Base-by-base conservation (phyloP, 208 protist genomes). In the Porcisia deanei region DNA sequence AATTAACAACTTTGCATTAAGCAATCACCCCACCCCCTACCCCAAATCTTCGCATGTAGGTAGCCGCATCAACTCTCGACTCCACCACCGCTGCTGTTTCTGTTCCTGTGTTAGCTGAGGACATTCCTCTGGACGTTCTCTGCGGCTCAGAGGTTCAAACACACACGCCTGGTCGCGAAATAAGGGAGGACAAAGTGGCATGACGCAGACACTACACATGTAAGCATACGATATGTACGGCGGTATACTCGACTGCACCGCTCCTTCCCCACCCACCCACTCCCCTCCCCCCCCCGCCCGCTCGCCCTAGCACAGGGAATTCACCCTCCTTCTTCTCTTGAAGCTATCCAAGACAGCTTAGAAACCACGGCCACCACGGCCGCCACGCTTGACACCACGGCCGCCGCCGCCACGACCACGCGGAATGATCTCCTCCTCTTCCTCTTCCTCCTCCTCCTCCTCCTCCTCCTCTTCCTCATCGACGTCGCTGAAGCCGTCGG, bases 401-500 rank as follows among this genome's bases (percentile, higher is more conserved):
- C 53, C 70, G 30, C 77, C 83, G 68, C 83, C 83, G 68, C 83
- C 83, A 20, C 84, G 84, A n/a, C 84, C 84, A 45, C 79, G 84
- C n/a, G 65, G 78, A 5, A 84, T 63, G 63, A 80, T 80, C 41
- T 84, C 79, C 49, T 83, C 80, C 53, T 83, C 80, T 49, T 77
- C 69, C 53, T 81, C 79, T n/a, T 87, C 79, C 41, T 87, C 83
- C 37, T 96, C 92, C 4, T 94, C 89, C 22, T 93, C 84, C 2
- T 94, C 90, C 12, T 95, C 92, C 18, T 96, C 92, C 0, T 95
- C 91, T 3, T 88, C 83, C 43, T 94, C 85, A 14, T 95, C 87
- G 20, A 87, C 80, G 45, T 95, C 88, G 57, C 81, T 84, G 80
- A 71, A 84, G 43, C 93, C 93, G 57, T 97, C 89, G 8, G 87